These are phyloP conservation scores for Venustampulla echinocandica DNA, from an alignment of 495 filamentous ascomycete genomes.

Conservation along the genomic window DNA sequence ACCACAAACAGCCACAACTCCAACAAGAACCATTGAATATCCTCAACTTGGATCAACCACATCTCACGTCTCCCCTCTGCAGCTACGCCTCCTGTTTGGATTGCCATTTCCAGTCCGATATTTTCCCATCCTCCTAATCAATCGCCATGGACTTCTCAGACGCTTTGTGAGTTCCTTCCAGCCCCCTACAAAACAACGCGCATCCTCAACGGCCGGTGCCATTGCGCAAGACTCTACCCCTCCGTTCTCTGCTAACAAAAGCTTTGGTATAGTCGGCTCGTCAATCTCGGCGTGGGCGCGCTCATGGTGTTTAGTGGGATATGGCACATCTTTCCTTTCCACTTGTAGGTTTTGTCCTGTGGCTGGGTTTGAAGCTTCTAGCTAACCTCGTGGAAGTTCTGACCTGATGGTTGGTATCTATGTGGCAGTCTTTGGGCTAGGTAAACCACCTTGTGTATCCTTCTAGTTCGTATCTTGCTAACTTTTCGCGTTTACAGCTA, in stretches of 20 bases:
- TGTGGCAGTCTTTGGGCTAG: slow-evolving; percentile 80
- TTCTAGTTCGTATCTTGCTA: slow-evolving; percentile 7
- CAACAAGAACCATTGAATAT: too few species aligned
- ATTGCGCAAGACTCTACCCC: neutral
- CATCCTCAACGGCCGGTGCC: neutral
- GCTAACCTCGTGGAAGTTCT: slow-evolving; percentile 34
- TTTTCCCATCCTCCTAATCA: neutral
- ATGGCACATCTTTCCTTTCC: slow-evolving; percentile 66
- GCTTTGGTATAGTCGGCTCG: slow-evolving; percentile 60
- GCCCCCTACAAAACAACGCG: neutral
- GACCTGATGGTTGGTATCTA: slow-evolving; percentile 73
- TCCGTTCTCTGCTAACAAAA: slow-evolving; percentile 19
- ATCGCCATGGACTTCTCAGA: slow-evolving; percentile 38
- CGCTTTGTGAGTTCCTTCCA: slow-evolving; percentile 34
- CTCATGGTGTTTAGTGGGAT: slow-evolving; percentile 89
- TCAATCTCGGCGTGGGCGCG: slow-evolving; percentile 81
- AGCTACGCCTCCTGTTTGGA: too few species aligned
- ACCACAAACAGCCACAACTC: too few species aligned
- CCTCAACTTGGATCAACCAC: too few species aligned
- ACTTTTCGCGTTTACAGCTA: slow-evolving; percentile 33
- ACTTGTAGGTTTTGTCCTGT: slow-evolving; percentile 6
- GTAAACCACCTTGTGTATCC: slow-evolving; percentile 40
- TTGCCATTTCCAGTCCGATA: too few species aligned
- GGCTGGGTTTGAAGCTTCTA: slow-evolving; percentile 29
- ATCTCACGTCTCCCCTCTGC: too few species aligned